Base-by-base conservation (phyloP, 2,329 filamentous ascomycete genomes). In the Ophiocordyceps camponoti-leonardi region DNA sequence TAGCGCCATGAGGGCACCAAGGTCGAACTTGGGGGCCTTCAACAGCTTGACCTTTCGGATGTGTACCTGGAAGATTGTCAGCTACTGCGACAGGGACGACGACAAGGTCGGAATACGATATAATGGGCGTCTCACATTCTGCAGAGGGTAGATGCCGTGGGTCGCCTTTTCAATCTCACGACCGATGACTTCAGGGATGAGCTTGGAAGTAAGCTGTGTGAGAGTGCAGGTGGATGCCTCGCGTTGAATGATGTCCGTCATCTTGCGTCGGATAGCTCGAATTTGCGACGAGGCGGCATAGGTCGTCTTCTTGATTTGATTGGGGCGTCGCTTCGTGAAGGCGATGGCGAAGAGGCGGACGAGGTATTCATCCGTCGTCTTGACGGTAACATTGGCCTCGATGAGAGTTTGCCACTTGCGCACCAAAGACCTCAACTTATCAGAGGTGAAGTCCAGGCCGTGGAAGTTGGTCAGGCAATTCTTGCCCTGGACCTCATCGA, bases 381-480 rank as follows among this genome's bases (percentile, higher is more conserved):
- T 96, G 77, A 98, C 88, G 56, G 93, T 94, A 64, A 96, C 81
- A 71, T 98, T 98, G 77, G 92, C 92, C 81, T 98, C 92, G 59
- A 98, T 96, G 64, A 98, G 79, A 54, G 88, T 83, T 74, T 98
- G 92, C 92, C 92, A 98, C 78, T 98, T 98, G 75, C 92, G 88
- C 61, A 98, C 92, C 56, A 98, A 83, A 53, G 92, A 96, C 66
- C 92, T 86, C 61, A 98, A 83, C 81, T 98, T 98, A 81, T 98
- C 92, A 60, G 92, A 95, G 67, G 92, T 98, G 83, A 98, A 96
- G 75, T 98, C 92, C 67, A 98, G 81, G 60, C 92, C 92, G 81
- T 98, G 88, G 84, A 98, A 98, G 82, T 95, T 95, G 78, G 92
- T 96, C 71, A 98, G 75, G 77, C 92, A 96, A 83, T 94, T 96